phyloP scores from a whole-genome alignment of 805 yeast genomes.

The Pichia ethanolica region DNA sequence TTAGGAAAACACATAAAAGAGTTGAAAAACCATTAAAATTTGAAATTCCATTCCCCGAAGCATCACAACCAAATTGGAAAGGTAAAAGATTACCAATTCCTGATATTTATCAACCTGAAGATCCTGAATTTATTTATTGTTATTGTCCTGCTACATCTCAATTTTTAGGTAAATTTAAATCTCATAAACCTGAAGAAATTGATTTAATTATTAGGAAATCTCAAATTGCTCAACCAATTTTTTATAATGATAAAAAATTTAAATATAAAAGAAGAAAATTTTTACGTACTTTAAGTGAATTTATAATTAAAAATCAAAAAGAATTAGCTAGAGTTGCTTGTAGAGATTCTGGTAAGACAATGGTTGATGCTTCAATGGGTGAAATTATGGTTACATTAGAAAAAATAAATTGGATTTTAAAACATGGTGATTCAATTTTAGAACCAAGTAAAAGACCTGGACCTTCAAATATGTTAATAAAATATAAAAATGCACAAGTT shows the following conservation, averaged over 20 bases:
- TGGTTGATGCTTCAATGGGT: conserved; percentile 94
- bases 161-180: conserved; percentile 62
- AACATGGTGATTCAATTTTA: conserved; percentile 71
- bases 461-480: conserved; percentile 76
- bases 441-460: conserved; percentile 75
- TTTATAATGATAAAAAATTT: conserved; percentile 48
- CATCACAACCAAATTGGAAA: conserved; percentile 87
- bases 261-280: conserved; percentile 55
- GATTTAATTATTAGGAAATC: conserved; percentile 54
- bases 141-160: conserved; percentile 98
- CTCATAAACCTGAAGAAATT: conserved; percentile 62
- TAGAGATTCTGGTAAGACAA: conserved; percentile 93
- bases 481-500: conserved; percentile 88
- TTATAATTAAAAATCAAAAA: conserved; percentile 73
- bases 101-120: conserved; percentile 48
- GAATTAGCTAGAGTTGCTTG: conserved; percentile 88
- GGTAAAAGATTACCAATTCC: conserved; percentile 70
- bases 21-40: conserved; percentile 36
- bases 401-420: conserved; percentile 82
- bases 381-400: conserved; percentile 93
- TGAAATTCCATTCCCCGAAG: conserved; percentile 57
- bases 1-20: conserved; percentile 20
- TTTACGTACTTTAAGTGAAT: conserved; percentile 62
- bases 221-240: conserved; percentile 44
- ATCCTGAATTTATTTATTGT: conserved; percentile 65